phyloP scores from a whole-genome alignment of 2,329 filamentous ascomycete genomes.

The Neonectria sp. region DNA sequence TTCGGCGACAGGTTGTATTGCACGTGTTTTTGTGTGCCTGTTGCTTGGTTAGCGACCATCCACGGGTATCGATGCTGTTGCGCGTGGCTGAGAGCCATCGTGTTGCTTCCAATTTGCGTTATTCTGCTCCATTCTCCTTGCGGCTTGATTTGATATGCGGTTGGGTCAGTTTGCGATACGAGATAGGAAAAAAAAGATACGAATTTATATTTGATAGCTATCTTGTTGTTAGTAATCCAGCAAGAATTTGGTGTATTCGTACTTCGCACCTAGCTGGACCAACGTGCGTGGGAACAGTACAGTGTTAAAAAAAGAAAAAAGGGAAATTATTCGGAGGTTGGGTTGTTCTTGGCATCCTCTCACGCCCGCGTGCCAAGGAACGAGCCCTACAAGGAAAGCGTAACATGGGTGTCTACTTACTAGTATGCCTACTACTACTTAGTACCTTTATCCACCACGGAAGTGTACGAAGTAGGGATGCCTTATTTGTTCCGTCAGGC shows the following conservation, averaged over 20 bases:
- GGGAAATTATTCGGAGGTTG: background rate
- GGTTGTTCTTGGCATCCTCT: background rate
- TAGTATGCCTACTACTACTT: background rate
- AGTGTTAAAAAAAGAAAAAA: background rate
- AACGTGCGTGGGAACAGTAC: no score
- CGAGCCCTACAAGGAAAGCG: background rate
- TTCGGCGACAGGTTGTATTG: constrained; percentile 1
- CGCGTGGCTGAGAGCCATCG: background rate
- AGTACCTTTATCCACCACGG: background rate
- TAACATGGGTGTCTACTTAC: no score
- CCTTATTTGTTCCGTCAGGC: background rate
- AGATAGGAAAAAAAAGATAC: no score
- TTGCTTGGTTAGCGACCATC: background rate
- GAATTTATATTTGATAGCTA: no score
- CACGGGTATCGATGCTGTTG: background rate
- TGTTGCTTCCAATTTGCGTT: background rate
- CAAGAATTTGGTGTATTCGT: no score
- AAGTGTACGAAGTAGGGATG: background rate
- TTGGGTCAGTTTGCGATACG: background rate
- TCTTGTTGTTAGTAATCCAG: no score
- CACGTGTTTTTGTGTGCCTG: background rate
- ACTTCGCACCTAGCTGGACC: no score
- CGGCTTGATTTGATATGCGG: background rate
- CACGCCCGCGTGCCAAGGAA: background rate
- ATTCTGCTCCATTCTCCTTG: background rate